Percentiles rank a stretch among this genome's conserved stretches.
phyloP scores from a whole-genome alignment of 176 grass and related monocot genomes.

The Musa schizocarpa region DNA sequence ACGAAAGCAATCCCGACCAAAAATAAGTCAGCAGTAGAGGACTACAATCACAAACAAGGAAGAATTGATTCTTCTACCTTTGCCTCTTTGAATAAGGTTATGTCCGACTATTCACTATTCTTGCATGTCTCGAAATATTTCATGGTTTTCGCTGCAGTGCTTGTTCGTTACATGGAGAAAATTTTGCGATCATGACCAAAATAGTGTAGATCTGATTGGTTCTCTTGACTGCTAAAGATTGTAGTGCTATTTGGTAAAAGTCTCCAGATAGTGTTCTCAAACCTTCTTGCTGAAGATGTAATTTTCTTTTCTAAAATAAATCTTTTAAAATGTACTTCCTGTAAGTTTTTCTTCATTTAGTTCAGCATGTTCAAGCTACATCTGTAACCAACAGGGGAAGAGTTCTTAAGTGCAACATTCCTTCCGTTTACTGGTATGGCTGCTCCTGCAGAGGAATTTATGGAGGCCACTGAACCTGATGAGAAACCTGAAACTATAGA shows the following conservation, averaged over 20 bases:
- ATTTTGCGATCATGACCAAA: too few species aligned
- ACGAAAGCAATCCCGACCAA: slow-evolving; percentile 23
- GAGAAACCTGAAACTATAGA: slow-evolving; percentile 40
- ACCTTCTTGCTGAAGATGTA: not conserved
- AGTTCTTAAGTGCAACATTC: slow-evolving; percentile 37
- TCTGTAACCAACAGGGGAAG: slow-evolving; percentile 44
- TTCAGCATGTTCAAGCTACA: not conserved
- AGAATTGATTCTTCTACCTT: slow-evolving; percentile 34
- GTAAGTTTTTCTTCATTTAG: too few species aligned
- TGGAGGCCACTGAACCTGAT: slow-evolving; percentile 51
- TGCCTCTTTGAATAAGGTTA: slow-evolving; percentile 52
- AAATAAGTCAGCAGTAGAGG: slow-evolving; percentile 33
- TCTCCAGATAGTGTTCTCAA: too few species aligned
- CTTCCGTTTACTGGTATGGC: slow-evolving; percentile 69
- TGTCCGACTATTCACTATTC: not conserved
- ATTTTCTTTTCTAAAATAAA: too few species aligned
- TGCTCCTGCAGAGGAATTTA: slow-evolving; percentile 55
- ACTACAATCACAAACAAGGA: slow-evolving; percentile 27
- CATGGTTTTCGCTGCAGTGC: not conserved
- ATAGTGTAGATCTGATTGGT: too few species aligned
- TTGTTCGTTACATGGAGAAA: too few species aligned
- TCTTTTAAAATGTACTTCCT: too few species aligned
- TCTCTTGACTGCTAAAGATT: too few species aligned
- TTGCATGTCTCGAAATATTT: slow-evolving; percentile 4
- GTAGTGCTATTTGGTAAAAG: too few species aligned